phyloP scores from a whole-genome alignment of 768 basidiomycete genomes.

The Psilocybe azurescens region DNA sequence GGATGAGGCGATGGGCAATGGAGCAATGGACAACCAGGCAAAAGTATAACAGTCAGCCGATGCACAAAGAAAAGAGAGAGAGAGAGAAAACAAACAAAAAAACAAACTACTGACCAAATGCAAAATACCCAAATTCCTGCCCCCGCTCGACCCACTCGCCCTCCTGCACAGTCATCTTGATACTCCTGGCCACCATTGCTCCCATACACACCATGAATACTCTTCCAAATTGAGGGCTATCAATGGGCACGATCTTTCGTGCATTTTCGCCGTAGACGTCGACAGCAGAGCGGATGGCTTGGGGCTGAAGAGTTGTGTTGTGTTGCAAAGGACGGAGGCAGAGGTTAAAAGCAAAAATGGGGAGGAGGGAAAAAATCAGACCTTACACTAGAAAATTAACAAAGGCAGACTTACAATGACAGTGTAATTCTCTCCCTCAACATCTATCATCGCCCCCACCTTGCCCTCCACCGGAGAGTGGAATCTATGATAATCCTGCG shows the following conservation, averaged over 20 bases:
- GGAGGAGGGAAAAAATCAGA: neutral
- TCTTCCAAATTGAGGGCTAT: slow-evolving; percentile 86
- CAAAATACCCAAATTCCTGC: slow-evolving; percentile 93
- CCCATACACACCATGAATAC: slow-evolving; percentile 94
- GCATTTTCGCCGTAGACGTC: slow-evolving; percentile 97
- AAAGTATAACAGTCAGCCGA: no score
- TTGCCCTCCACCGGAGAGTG: slow-evolving; percentile 86
- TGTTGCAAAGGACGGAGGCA: neutral
- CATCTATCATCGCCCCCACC: slow-evolving; percentile 82
- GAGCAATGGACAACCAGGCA: no score
- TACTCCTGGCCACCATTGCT: slow-evolving; percentile 96
- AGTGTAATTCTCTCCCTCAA: slow-evolving; percentile 94
- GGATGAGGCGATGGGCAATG: no score
- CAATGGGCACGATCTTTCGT: slow-evolving; percentile 90
- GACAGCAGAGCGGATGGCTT: slow-evolving; percentile 88
- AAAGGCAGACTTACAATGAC: slow-evolving; percentile 68
- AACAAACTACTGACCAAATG: slow-evolving; percentile 70
- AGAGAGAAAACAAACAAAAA: slow-evolving; percentile 6
- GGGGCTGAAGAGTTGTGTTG: slow-evolving; percentile 56
- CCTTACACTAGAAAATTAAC: no score
- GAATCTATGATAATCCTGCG: slow-evolving; percentile 96
- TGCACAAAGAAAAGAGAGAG: neutral
- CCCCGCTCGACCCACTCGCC: slow-evolving; percentile 83
- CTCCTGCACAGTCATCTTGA: slow-evolving; percentile 84
- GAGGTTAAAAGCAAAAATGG: neutral